phyloP scores from a whole-genome alignment of 202 grass and related monocot species.

The Setaria italica region DNA sequence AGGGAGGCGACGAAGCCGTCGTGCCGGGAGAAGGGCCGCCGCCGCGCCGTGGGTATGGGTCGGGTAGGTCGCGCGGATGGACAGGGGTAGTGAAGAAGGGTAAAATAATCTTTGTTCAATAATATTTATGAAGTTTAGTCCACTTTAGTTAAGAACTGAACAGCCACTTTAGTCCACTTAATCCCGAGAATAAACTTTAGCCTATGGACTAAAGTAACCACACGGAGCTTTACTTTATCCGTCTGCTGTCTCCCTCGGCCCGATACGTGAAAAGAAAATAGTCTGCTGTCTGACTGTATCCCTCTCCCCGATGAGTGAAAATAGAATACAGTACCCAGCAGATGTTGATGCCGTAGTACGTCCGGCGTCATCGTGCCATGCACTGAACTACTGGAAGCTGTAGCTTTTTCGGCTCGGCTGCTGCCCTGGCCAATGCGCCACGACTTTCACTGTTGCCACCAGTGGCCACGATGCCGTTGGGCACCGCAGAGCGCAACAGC shows the following conservation, averaged over 20 bases:
- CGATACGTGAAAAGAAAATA: too few species aligned
- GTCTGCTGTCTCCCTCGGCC: too few species aligned
- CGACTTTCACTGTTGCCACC: slow-evolving; percentile 8
- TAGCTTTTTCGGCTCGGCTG: neutral
- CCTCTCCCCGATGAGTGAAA: too few species aligned
- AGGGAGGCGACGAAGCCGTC: slow-evolving; percentile 82
- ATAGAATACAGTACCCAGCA: neutral
- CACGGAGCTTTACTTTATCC: too few species aligned
- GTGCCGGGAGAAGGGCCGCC: slow-evolving; percentile 59
- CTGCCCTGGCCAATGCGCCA: neutral
- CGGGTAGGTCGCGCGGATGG: neutral
- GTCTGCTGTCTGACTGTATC: too few species aligned
- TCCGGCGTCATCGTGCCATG: neutral
- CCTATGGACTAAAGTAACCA: too few species aligned
- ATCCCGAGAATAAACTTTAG: too few species aligned
- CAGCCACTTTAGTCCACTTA: too few species aligned
- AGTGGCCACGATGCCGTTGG: neutral
- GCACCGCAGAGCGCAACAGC: neutral
- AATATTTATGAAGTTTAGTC: too few species aligned
- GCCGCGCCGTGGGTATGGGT: neutral
- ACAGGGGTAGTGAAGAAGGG: too few species aligned
- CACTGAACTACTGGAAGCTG: neutral
- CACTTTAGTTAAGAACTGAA: too few species aligned
- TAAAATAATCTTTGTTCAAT: too few species aligned
- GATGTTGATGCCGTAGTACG: neutral